Base-by-base conservation (phyloP, 768 basidiomycete genomes). In the Coprinellus aureogranulatus region DNA sequence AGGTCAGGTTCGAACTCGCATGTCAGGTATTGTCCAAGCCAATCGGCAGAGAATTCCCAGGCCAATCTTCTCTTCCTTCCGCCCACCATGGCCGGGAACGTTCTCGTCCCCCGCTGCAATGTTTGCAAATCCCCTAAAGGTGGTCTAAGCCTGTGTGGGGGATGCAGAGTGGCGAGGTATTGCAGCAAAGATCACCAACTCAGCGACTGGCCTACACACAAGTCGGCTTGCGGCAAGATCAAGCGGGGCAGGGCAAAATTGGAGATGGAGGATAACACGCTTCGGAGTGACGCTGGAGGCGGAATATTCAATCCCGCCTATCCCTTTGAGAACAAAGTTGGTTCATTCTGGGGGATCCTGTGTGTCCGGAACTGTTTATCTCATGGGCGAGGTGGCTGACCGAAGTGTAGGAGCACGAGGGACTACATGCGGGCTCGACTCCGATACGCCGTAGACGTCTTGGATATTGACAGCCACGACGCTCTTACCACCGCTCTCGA, bases 291-390 rank as follows among this genome's bases (percentile, higher is more conserved):
- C 16, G 11, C 34, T 14, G 45, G 26, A 11, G 14, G 34, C 14
- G 45, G 31, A 18, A 5, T 37, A 22, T 51, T 31, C 18, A 22
- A n/a, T 16, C 42, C 37, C 0, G 50, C 20, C 3, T 34, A 57
- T 31, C 55, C 52, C 4, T 61, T 61, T 27, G 54, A 61, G 34
- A 61, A 28, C 9, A 20, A 25, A 18, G 59, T 57, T 41, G 59
- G 59, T 8, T 44, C 53, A n/a, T 61, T 61, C 34, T 61, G 59
- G 59, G 55, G 59, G 20, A 49, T 61, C 26, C 23, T 23, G 54
- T 55, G 23, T 23, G 54, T 55, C 31, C 6, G 14, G 37, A 9
- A n/a, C 20, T 10, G 34, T 34, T 14, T 34, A 34, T 12, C 45
- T 30, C 20, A 3, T 11, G 28, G 27, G 5, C 5, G 53, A 44